phyloP scores from a whole-genome alignment of 2,329 filamentous ascomycete genomes.

The Alternaria solani region DNA sequence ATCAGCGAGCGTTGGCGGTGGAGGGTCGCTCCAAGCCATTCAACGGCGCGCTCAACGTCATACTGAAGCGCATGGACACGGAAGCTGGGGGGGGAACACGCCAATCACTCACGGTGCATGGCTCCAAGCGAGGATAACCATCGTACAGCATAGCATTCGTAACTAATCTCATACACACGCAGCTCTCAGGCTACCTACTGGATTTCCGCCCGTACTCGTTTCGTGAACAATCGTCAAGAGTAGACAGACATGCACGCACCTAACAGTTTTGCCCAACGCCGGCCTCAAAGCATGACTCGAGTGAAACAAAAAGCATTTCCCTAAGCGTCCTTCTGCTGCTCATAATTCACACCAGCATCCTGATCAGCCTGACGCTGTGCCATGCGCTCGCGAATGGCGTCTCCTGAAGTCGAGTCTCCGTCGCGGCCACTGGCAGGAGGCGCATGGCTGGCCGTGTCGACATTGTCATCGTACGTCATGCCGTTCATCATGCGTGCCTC shows the following conservation, averaged over 20 bases:
- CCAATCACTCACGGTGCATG: conserved; percentile 26
- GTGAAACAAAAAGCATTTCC: conserved; percentile 2
- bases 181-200: background rate
- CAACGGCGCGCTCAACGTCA: conserved; percentile 26
- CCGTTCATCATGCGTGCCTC: conserved; percentile 57
- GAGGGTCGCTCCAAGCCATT: conserved; percentile 21
- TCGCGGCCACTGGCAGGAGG: conserved; percentile 41
- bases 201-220: background rate
- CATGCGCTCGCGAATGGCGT: conserved; percentile 66
- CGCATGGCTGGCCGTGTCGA: conserved; percentile 52
- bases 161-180: background rate
- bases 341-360: conserved; percentile 35
- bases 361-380: conserved; percentile 36
- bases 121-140: background rate
- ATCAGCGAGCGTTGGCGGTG: background rate
- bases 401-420: conserved; percentile 67
- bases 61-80: conserved; percentile 11
- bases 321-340: conserved; percentile 32
- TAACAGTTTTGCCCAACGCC: conserved; percentile 15
- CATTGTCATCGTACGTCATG: conserved; percentile 55
- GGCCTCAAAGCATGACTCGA: conserved; percentile 10
- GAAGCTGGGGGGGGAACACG: conserved; percentile 5
- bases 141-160: conserved; percentile 11
- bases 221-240: conserved; percentile 10
- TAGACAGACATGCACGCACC: background rate